Conservation (phyloP, 352 stramenopile species). For the Aphanomyces cochlioides region DNA sequence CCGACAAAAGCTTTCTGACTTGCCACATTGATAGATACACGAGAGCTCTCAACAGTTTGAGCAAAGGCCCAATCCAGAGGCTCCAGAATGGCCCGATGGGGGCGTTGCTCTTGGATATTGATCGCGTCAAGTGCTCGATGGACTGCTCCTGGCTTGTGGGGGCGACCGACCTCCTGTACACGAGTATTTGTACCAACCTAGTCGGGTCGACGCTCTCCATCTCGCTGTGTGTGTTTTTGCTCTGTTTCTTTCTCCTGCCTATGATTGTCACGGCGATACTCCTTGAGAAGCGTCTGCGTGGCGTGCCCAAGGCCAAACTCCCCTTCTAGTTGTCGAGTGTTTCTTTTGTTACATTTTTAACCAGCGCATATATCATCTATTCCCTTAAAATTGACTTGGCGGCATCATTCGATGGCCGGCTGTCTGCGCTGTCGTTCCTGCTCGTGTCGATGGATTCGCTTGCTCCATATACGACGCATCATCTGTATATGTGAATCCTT, state of each 20-base stretch:
- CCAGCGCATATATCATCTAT: background rate
- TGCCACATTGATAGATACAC: background rate
- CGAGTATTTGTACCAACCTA: constrained; percentile 65
- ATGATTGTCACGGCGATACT: constrained; percentile 66
- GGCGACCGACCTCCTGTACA: constrained; percentile 68
- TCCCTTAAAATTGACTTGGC: constrained; percentile 21
- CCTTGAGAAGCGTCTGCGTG: constrained; percentile 75
- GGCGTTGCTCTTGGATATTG: constrained; percentile 51
- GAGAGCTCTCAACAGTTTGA: background rate
- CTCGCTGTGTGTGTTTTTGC: constrained; percentile 69
- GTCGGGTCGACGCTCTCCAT: constrained; percentile 74
- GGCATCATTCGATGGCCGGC: constrained; percentile 13
- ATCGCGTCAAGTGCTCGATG: constrained; percentile 63
- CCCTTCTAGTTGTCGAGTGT: too few relatives aligned
- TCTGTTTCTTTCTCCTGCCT: constrained; percentile 68
- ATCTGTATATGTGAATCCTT: constrained; percentile 84
- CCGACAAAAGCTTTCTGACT: background rate
- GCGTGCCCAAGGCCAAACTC: constrained; percentile 50
- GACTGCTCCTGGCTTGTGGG: constrained; percentile 77
- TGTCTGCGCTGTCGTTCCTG: background rate
- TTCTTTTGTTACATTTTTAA: too few relatives aligned
- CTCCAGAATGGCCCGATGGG: constrained; percentile 53
- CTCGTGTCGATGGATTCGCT: constrained; percentile 8
- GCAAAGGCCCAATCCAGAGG: background rate
- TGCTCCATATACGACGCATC: constrained; percentile 36